Conservation (phyloP, 1,284 basidiomycete species). For the Ceratobasidium theobromae region DNA sequence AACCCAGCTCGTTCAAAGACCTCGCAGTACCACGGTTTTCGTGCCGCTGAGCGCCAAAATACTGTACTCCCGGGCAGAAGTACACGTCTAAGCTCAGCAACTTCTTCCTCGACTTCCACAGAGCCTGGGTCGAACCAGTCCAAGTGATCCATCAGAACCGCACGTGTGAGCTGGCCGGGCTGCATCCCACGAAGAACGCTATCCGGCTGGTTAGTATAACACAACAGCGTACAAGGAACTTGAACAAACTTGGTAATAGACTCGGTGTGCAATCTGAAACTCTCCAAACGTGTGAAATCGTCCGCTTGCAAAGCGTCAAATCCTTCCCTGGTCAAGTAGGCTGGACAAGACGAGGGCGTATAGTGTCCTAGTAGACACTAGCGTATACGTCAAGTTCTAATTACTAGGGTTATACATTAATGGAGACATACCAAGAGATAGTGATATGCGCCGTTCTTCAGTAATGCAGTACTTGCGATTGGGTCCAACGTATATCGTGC, state of each 20-base stretch:
- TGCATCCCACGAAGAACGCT: slow-evolving; percentile 63
- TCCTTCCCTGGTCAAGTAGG: slow-evolving; percentile 68
- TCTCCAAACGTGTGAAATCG: slow-evolving; percentile 54
- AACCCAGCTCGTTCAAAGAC: slow-evolving; percentile 57
- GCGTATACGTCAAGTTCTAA: background rate
- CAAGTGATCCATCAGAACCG: slow-evolving; percentile 79
- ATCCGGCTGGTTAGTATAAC: slow-evolving; percentile 28
- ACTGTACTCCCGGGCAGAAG: slow-evolving; percentile 64
- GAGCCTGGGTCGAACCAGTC: slow-evolving; percentile 68
- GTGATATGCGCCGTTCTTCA: slow-evolving; percentile 67
- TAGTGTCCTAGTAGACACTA: slow-evolving; percentile 66
- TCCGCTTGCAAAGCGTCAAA: slow-evolving; percentile 61
- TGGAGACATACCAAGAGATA: slow-evolving; percentile 56
- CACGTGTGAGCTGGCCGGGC: slow-evolving; percentile 58
- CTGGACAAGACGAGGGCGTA: slow-evolving; percentile 67
- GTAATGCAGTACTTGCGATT: slow-evolving; percentile 52
- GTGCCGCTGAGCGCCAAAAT: slow-evolving; percentile 71
- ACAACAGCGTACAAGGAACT: background rate
- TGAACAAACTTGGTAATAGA: slow-evolving; percentile 69
- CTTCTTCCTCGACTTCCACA: slow-evolving; percentile 62
- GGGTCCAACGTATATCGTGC: slow-evolving; percentile 62
- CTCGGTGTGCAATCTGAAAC: slow-evolving; percentile 77
- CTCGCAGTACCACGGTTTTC: slow-evolving; percentile 73
- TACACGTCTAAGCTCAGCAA: slow-evolving; percentile 61
- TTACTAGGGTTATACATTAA: background rate